phyloP scores from a whole-genome alignment of 2,329 filamentous ascomycete species.

The Hypocreales sp. region DNA sequence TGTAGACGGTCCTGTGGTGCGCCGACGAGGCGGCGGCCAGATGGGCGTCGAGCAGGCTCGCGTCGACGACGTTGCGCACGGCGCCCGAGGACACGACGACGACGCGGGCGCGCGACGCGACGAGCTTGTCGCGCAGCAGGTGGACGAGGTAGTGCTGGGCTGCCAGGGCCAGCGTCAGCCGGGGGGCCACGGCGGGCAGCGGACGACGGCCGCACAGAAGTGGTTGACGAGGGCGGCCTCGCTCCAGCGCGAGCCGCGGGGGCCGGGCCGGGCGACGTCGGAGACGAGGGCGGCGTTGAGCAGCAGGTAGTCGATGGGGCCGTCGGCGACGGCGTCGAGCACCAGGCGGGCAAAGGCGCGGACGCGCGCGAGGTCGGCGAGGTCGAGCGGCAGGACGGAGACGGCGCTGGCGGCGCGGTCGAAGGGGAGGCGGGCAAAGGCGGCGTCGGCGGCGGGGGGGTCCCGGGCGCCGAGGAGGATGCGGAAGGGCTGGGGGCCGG shows the following conservation, averaged over 20 bases:
- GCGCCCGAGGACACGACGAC: slow-evolving; percentile 36
- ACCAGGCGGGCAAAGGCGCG: slow-evolving; percentile 28
- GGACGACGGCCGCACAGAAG: slow-evolving; percentile 21
- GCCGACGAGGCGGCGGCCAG: slow-evolving; percentile 23
- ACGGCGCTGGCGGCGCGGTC: slow-evolving; percentile 23
- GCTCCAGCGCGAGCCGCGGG: slow-evolving; percentile 30
- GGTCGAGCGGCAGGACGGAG: slow-evolving; percentile 30
- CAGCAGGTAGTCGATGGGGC: slow-evolving; percentile 30
- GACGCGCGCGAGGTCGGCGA: slow-evolving; percentile 27
- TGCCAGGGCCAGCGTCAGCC: slow-evolving; percentile 7
- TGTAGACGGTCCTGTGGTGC: slow-evolving; percentile 17
- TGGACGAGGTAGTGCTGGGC: slow-evolving; percentile 39
- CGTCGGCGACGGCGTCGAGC: slow-evolving; percentile 22
- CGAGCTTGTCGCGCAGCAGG: slow-evolving; percentile 30
- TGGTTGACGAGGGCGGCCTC: slow-evolving; percentile 36
- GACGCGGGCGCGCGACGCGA: slow-evolving; percentile 27
- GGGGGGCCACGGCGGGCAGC: background rate
- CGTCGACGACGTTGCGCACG: slow-evolving; percentile 22
- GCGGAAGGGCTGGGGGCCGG: slow-evolving; percentile 26
- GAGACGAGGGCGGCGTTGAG: slow-evolving; percentile 31
- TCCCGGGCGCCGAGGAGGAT: slow-evolving; percentile 36
- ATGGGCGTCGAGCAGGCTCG: slow-evolving; percentile 19
- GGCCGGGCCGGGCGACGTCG: slow-evolving; percentile 17
- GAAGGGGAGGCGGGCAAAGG: slow-evolving; percentile 24
- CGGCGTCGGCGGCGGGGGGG: slow-evolving; percentile 20